Conservation (phyloP, 257 asterid species). For the Solanum sparsipilum region DNA sequence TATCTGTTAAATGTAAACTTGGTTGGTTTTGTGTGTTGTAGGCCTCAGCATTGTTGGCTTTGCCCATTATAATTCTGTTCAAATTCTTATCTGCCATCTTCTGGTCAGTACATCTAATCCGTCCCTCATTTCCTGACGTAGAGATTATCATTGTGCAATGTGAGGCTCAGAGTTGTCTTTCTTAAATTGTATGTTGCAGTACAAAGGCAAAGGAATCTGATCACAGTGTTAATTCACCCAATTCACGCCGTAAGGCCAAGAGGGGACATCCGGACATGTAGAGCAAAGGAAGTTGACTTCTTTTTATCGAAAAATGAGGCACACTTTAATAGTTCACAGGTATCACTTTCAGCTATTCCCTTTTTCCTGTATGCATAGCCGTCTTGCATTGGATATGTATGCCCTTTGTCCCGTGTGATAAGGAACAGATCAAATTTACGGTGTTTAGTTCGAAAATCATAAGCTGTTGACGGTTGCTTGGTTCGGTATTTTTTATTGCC, state of each 20-base stretch:
- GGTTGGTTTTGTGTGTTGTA: conserved; percentile 6
- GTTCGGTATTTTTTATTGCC: background rate
- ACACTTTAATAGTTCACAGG: background rate
- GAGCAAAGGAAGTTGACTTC: background rate
- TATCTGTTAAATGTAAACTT: background rate
- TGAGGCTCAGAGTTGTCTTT: background rate
- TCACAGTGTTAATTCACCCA: conserved; percentile 20
- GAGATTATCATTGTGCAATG: background rate
- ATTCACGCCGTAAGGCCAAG: conserved; percentile 32
- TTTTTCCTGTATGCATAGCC: background rate
- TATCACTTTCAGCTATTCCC: background rate
- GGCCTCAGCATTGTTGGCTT: conserved; percentile 78
- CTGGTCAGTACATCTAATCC: conserved; percentile 27
- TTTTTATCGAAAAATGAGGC: background rate
- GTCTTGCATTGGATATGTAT: background rate
- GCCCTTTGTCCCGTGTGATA: background rate
- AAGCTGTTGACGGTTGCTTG: background rate
- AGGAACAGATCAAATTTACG: background rate
- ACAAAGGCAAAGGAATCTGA: conserved; percentile 22
- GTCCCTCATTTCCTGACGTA: background rate
- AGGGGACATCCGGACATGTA: conserved; percentile 31
- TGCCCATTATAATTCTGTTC: conserved; percentile 43
- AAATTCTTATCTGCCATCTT: conserved; percentile 33
- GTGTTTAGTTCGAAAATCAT: background rate
- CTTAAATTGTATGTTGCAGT: conserved; percentile 24